These are phyloP conservation scores for Ogataea salicorniae DNA, from an alignment of 805 yeast genomes.

Conservation along the genomic window DNA sequence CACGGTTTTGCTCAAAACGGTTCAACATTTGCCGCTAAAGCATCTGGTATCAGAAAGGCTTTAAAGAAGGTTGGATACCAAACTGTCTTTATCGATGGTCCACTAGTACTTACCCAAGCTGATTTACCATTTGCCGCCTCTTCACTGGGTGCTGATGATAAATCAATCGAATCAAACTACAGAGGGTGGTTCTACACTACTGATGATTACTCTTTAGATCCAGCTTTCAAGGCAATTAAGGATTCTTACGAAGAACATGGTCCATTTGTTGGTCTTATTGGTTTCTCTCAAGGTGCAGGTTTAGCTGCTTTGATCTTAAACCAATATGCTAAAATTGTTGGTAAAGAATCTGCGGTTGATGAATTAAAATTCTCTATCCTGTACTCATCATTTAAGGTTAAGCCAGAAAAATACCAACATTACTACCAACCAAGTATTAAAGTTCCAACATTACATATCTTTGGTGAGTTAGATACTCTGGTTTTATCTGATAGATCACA, in stretches of 20 bases:
- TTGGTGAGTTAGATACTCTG: slow-evolving; percentile 84
- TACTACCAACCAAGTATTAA: slow-evolving; percentile 26
- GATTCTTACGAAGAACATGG: slow-evolving; percentile 51
- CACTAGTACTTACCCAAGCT: slow-evolving; percentile 54
- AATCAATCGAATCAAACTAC: slow-evolving; percentile 30
- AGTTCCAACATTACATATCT: slow-evolving; percentile 59
- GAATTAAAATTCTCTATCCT: slow-evolving; percentile 66
- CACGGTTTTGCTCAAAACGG: slow-evolving; percentile 92
- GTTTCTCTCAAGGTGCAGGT: slow-evolving; percentile 95
- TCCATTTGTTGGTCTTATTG: slow-evolving; percentile 85
- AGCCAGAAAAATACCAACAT: slow-evolving; percentile 23
- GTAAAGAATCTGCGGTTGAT: slow-evolving; percentile 36
- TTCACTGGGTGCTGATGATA: slow-evolving; percentile 39
- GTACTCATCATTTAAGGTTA: slow-evolving; percentile 55
- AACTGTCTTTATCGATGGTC: slow-evolving; percentile 76
- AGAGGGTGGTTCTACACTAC: slow-evolving; percentile 73
- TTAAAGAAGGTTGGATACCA: slow-evolving; percentile 60
- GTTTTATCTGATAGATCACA: slow-evolving; percentile 70
- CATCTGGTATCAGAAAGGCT: slow-evolving; percentile 81
- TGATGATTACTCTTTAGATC: slow-evolving; percentile 30
- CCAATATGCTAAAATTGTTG: slow-evolving; percentile 48
- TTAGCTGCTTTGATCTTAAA: slow-evolving; percentile 67
- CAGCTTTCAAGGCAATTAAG: slow-evolving; percentile 47
- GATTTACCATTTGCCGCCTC: slow-evolving; percentile 68
- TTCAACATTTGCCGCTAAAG: slow-evolving; percentile 76